phyloP scores from a whole-genome alignment of 306 rosid species.

The Coriaria nepalensis region DNA sequence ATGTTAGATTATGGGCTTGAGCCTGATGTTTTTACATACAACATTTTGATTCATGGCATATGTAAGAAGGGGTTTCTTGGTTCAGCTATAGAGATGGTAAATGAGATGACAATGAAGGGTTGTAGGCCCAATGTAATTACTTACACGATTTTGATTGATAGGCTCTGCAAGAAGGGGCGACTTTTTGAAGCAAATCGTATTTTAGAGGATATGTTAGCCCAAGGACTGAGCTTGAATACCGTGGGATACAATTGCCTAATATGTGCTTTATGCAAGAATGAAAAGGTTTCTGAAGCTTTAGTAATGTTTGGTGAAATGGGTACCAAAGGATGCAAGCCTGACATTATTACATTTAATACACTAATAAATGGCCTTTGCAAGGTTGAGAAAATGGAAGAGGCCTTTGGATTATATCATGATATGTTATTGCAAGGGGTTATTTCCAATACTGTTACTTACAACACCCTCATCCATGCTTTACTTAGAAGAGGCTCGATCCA shows the following conservation, averaged over 20 bases:
- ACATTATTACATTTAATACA: constrained; percentile 62
- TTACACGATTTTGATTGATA: constrained; percentile 60
- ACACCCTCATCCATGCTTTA: constrained; percentile 63
- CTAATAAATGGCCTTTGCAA: constrained; percentile 65
- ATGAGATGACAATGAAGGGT: constrained; percentile 48
- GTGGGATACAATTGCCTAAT: constrained; percentile 77
- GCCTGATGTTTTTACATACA: constrained; percentile 70
- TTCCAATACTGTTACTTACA: constrained; percentile 81
- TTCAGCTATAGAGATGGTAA: constrained; percentile 52
- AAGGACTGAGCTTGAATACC: constrained; percentile 51
- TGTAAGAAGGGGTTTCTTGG: constrained; percentile 56
- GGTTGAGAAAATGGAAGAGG: constrained; percentile 49
- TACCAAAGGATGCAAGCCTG: constrained; percentile 70
- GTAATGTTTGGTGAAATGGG: constrained; percentile 47
- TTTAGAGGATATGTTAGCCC: constrained; percentile 53
- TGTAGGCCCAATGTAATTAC: constrained; percentile 68
- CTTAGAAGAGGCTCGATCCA: constrained; percentile 41
- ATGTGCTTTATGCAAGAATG: constrained; percentile 45
- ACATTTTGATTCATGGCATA: constrained; percentile 63
- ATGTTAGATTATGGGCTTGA: constrained; percentile 43
- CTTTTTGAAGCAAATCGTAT: constrained; percentile 46
- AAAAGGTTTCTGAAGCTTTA: constrained; percentile 48
- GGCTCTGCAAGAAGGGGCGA: constrained; percentile 57
- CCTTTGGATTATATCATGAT: constrained; percentile 51
- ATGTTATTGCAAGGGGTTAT: constrained; percentile 72